Base-by-base conservation (phyloP, 768 basidiomycete genomes). In the Collybia sordida region DNA sequence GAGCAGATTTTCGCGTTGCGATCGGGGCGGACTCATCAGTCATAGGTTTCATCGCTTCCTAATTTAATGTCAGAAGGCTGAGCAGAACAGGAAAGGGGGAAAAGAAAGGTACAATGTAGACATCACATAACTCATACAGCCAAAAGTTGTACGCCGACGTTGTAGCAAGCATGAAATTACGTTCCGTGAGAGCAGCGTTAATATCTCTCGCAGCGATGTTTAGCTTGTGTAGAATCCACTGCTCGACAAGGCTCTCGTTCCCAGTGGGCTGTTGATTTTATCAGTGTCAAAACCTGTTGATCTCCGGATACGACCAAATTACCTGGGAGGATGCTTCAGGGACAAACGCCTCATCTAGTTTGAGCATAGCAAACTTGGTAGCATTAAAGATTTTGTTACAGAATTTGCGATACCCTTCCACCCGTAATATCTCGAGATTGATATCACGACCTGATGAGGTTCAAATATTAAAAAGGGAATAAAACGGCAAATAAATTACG, bases 301-400 rank as follows among this genome's bases (percentile, higher is more conserved):
- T 31, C 14, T 31, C 31, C 31, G 11, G 31, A 11, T 31, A 31
- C 35, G 23, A 3, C 28, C 47, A 4, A 59, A 75, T 40, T 51
- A 90, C 94, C 79, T 88, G 83, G 11, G 83, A 71, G 3, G 77
- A 72, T 1, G 83, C 72, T 51, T 82, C 75, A 14, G 96, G 93
- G 24, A 87, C 82, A 59, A 97, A 98, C 36, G 75, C 68, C 35
- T 83, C 83, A 49, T 93, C 94, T 25, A 99, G 76, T 72, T 96
- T 96, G 67, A 98, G 83, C 89, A 98, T 93, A n/a, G 95, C 96
- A 60, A 99, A 98, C 69, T 95, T 95, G 42, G 94, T 98, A 1
- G 97, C 97, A 64, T 99, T 99, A 80, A 96, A 98, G 22, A 98
- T 85, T 76, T 98, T 98, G 75, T 99, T 99, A 75, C 97, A 98